Percentiles rank a stretch among this genome's conserved stretches.
Conservation (phyloP, 2,329 filamentous ascomycete species). For the Cordyceps farinosa region DNA sequence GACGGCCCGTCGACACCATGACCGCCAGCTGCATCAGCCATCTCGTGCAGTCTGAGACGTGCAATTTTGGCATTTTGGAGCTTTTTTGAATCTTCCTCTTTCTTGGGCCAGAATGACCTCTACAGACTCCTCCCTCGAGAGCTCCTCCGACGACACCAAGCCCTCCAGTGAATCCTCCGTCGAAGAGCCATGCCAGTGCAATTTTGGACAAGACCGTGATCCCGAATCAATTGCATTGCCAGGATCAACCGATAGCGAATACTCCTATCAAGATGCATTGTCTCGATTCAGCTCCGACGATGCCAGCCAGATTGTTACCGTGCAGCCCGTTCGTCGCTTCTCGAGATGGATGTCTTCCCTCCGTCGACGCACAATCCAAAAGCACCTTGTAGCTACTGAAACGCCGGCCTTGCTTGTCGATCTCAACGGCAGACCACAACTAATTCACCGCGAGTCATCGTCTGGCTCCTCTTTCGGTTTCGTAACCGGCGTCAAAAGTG, state of each 20-base stretch:
- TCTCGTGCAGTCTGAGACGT: conserved; percentile 3
- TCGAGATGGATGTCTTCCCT: conserved; percentile 70
- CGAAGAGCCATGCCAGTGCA: conserved; percentile 10
- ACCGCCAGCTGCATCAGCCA: conserved; percentile 1
- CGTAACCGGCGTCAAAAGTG: conserved; percentile 76
- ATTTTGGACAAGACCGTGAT: background rate
- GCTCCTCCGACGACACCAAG: conserved; percentile 1
- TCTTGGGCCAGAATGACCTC: conserved; percentile 17
- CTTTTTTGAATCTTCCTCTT: conserved; percentile 13
- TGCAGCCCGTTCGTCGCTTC: conserved; percentile 6
- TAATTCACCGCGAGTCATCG: conserved; percentile 54
- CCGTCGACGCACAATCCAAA: conserved; percentile 52
- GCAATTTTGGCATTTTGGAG: conserved; percentile 16
- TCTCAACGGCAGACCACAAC: background rate
- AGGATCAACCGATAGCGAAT: conserved; percentile 10
- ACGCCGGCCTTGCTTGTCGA: background rate
- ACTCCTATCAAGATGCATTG: conserved; percentile 5
- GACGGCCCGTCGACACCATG: background rate
- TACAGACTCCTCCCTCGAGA: conserved; percentile 5
- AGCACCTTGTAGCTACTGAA: conserved; percentile 21
- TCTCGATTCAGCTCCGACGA: conserved; percentile 5
- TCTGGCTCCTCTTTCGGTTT: conserved; percentile 75
- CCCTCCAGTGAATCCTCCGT: conserved; percentile 5
- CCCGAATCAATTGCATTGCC: conserved; percentile 10
- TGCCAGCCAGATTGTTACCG: conserved; percentile 6